Evolutionary conservation across 179 eudicot genomes (phyloP).

Genomic region (Spinacia oleracea): DNA sequence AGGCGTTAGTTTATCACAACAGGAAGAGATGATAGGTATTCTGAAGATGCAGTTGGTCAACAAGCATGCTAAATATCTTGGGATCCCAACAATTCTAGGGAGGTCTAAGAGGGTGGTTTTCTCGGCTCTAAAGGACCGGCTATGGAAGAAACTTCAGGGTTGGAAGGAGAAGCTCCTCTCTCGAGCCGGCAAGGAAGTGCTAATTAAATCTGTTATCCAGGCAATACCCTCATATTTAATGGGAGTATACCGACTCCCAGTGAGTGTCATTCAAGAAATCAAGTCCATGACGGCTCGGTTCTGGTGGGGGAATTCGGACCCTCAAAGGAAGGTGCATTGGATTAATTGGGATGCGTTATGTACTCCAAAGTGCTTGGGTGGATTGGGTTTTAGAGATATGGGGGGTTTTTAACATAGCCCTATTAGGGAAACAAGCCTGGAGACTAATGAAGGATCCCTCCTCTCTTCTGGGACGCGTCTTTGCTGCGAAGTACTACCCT

Average conservation of each 20-base stretch:
- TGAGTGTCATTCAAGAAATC: neutral
- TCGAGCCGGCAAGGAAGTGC: neutral
- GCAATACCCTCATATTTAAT: neutral
- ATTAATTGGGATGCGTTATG: too few relatives aligned
- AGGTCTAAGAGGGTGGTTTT: neutral
- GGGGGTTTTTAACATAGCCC: too few relatives aligned
- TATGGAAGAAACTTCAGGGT: neutral
- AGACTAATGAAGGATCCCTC: too few relatives aligned
- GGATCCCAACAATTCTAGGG: neutral
- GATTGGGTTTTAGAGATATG: too few relatives aligned
- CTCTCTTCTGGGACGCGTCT: too few relatives aligned
- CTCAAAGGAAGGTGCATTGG: too few relatives aligned
- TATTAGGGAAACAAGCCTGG: too few relatives aligned
- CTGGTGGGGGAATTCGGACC: neutral
- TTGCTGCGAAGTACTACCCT: too few relatives aligned
- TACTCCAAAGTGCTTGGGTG: too few relatives aligned
- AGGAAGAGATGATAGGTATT: too few relatives aligned
- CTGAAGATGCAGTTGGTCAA: neutral
- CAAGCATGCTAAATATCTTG: neutral
- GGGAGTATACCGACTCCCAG: neutral
- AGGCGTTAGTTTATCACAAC: too few relatives aligned
- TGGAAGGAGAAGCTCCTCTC: neutral
- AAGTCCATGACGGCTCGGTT: neutral
- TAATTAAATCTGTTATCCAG: neutral
- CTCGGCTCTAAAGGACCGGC: too few relatives aligned